Percentiles rank a stretch among this genome's conserved stretches.
Evolutionary conservation across 164 flowering plant genomes (phyloP).

Genomic region (Aristolochia contorta): DNA sequence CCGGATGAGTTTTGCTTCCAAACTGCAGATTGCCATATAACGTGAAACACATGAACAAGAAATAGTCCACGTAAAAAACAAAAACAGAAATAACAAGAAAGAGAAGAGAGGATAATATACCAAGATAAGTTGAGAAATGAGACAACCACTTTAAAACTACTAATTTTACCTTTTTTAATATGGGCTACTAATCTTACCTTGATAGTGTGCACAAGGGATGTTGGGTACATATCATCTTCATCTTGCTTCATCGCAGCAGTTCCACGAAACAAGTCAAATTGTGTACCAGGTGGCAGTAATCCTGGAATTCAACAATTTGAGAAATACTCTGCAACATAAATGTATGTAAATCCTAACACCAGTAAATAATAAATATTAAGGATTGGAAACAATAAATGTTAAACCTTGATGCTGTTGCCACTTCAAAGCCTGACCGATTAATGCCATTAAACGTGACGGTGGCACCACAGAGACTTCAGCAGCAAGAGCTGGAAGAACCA

Average conservation of each 20-base stretch:
- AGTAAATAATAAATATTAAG: background rate
- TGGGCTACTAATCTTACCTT: slow-evolving; percentile 42
- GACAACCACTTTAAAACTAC: no score
- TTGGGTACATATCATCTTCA: slow-evolving; percentile 87
- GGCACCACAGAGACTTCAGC: slow-evolving; percentile 94
- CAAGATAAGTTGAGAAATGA: no score
- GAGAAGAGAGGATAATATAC: no score
- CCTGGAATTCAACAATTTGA: slow-evolving; percentile 38
- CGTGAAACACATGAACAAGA: background rate
- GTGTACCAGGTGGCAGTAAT: slow-evolving; percentile 94
- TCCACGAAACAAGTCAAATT: slow-evolving; percentile 93
- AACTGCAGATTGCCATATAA: slow-evolving; percentile 38
- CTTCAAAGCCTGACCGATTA: slow-evolving; percentile 94
- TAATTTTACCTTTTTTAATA: background rate
- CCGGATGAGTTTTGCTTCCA: slow-evolving; percentile 92
- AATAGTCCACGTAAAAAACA: background rate
- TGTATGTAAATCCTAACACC: background rate
- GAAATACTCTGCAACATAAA: slow-evolving; percentile 1
- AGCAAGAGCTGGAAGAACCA: slow-evolving; percentile 58
- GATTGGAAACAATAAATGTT: background rate
- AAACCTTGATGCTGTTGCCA: slow-evolving; percentile 99
- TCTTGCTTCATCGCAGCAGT: slow-evolving; percentile 99
- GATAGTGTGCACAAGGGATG: slow-evolving; percentile 73
- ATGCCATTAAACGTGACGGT: slow-evolving; percentile 94
- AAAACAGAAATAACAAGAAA: background rate